Percentiles rank a stretch among this genome's conserved stretches.
Conservation (phyloP, 140 eudicot species). For the Cichorium intybus region DNA sequence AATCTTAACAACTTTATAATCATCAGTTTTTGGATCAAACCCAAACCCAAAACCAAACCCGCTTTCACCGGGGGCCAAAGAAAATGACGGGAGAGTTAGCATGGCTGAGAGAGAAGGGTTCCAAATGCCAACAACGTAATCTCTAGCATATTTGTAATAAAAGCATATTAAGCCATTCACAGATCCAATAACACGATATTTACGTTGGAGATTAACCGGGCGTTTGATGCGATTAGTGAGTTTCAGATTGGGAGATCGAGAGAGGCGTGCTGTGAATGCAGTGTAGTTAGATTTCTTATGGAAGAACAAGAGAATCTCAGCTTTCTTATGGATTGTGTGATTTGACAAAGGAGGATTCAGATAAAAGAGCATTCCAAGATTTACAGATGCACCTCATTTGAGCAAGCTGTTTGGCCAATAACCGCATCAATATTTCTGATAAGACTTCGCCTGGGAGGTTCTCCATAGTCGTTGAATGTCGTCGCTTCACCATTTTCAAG, state of each 20-base stretch:
- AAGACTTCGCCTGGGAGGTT: background rate
- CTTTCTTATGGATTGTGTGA: constrained; percentile 1
- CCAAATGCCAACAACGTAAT: background rate
- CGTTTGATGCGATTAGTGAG: background rate
- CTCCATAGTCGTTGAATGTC: background rate
- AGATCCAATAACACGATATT: background rate
- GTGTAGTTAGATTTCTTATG: no score
- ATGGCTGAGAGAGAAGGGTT: background rate
- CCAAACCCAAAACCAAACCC: no score
- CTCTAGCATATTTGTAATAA: background rate
- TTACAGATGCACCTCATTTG: background rate
- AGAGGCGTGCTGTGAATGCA: background rate
- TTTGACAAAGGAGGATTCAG: constrained; percentile 9
- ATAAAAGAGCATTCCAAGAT: background rate
- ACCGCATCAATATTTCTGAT: background rate
- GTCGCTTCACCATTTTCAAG: background rate
- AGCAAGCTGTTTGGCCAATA: background rate
- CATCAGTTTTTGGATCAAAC: no score
- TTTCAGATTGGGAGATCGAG: background rate
- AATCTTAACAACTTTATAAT: constrained; percentile 15
- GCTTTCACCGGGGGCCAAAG: no score
- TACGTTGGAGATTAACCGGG: background rate
- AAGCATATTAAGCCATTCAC: constrained; percentile 17
- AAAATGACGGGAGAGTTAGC: constrained; percentile 1
- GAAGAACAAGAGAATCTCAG: constrained; percentile 1